Evolutionary conservation across 768 basidiomycete species (phyloP), one percentile per base, ranked within the genome.

Genomic region (Mycena kentingensis): DNA sequence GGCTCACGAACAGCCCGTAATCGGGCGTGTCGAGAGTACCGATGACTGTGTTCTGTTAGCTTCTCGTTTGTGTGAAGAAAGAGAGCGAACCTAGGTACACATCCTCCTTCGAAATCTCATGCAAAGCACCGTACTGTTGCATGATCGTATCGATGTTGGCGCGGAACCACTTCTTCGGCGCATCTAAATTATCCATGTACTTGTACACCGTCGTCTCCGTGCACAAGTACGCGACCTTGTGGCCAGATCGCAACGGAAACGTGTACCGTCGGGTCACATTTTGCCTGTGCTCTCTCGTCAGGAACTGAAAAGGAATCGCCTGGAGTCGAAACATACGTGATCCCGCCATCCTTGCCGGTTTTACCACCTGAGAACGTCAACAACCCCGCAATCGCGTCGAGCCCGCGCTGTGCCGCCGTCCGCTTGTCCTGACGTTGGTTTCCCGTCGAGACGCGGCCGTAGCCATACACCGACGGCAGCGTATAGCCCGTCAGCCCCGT

Each of bases 1-100:
- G 85, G 60, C 86, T 87, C 31, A 91, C 88, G 57, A 90, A 84
- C 22, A 89, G 68, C 0, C 82, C 90, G 67, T 88, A 88, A 50
- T 88, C 85, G 0, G 82, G 77, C 6, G 90, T 79, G 41, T 82
- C 79, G 3, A 93, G 73, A 0, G 85, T 78, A 4, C 90, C 90
- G 27, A 91, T 81, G 21, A 90, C 78, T 78, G 37, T 34, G 36
- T 12, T 15, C 11, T 19, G 5, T 37, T 41, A 21, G 29, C 22
- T 46, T n/a, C 36, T 19, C 4, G 13, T 34, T 28, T 12, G 18
- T 7, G 18, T 6, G 13, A 26, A 43, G 4, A 19, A 43, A 39
- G 22, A 37, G 10, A 16, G 63, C 71, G 34, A 55, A 76, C 78
- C 80, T 1, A 87, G 63, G 34, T 79, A 77, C 46, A 87, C 64